Evolutionary conservation across 1,284 basidiomycete genomes (phyloP).

Genomic region (Cryptococcus sp.): DNA sequence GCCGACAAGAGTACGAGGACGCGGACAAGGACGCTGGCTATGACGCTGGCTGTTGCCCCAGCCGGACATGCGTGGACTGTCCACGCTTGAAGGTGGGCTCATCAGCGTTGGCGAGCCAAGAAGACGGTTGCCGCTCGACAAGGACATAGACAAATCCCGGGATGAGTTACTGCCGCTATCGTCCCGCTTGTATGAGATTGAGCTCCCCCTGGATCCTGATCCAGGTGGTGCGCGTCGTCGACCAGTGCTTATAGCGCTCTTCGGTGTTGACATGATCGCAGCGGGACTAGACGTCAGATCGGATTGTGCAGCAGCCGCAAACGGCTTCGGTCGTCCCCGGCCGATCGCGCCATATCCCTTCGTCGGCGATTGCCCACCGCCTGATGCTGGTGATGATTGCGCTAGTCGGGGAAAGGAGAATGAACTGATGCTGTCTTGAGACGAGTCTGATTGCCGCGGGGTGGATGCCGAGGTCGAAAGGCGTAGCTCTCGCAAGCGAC

Average conservation of each 20-base stretch:
- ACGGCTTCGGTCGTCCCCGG: conserved; percentile 40
- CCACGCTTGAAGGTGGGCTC: not conserved
- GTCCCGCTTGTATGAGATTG: conserved; percentile 48
- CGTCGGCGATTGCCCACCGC: conserved; percentile 21
- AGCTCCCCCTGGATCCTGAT: conserved; percentile 32
- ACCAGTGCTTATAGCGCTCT: conserved; percentile 13
- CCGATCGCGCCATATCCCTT: conserved; percentile 43
- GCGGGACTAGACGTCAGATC: conserved; percentile 18
- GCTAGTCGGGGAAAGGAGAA: conserved; percentile 15
- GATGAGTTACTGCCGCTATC: conserved; percentile 25
- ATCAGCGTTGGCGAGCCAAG: conserved; percentile 13
- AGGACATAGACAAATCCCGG: conserved; percentile 25
- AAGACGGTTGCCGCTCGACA: conserved; percentile 15
- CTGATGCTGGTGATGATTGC: conserved; percentile 2
- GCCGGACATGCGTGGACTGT: conserved; percentile 12
- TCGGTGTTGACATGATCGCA: conserved; percentile 19
- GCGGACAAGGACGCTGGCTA: conserved; percentile 35
- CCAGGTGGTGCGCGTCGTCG: conserved; percentile 18
- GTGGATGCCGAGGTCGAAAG: conserved; percentile 28
- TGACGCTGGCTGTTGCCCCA: conserved; percentile 19
- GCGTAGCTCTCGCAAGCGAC: conserved; percentile 40
- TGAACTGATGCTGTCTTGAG: conserved; percentile 6
- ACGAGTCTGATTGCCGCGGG: conserved; percentile 17
- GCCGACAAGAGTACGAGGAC: conserved; percentile 37
- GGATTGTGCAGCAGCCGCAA: conserved; percentile 18